Evolutionary conservation across 73 alveolate species (phyloP).

Genomic region (Paramecium caudatum): DNA sequence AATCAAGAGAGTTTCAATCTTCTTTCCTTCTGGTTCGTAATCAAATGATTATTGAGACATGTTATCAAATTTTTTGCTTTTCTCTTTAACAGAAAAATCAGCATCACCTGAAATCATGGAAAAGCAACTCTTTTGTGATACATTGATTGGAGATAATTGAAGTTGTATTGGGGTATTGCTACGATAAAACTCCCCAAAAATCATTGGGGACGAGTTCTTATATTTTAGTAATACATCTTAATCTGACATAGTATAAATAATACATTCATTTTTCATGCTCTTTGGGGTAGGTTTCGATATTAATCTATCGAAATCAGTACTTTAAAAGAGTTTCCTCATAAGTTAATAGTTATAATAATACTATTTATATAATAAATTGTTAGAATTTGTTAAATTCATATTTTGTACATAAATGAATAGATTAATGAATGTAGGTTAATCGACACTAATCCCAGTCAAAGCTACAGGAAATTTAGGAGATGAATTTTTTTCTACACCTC

Average conservation of each 20-base stretch:
- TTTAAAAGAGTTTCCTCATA: not conserved
- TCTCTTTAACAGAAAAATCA: conserved; percentile 66
- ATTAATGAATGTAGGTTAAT: conserved; percentile 30
- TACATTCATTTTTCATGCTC: not conserved
- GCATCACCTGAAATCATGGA: conserved; percentile 15
- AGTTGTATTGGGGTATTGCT: conserved; percentile 10
- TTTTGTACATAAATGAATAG: not conserved
- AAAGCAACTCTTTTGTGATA: not conserved
- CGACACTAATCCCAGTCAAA: conserved; percentile 12
- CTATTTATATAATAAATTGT: no score
- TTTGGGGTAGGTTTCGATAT: conserved; percentile 15
- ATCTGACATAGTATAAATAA: not conserved
- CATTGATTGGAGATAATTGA: conserved; percentile 42
- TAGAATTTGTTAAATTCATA: not conserved
- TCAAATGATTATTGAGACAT: not conserved
- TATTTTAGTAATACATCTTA: not conserved
- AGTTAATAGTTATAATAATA: no score
- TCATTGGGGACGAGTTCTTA: conserved; percentile 22
- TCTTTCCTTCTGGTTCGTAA: not conserved
- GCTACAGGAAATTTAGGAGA: conserved; percentile 60
- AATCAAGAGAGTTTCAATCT: not conserved
- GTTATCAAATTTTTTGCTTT: not conserved
- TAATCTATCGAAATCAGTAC: conserved; percentile 44
- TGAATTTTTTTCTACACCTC: conserved; percentile 13
- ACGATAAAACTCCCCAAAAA: not conserved